Evolutionary conservation across 805 yeast species (phyloP), one percentile per base, ranked within the genome.

Genomic region (Candida insectorum): DNA sequence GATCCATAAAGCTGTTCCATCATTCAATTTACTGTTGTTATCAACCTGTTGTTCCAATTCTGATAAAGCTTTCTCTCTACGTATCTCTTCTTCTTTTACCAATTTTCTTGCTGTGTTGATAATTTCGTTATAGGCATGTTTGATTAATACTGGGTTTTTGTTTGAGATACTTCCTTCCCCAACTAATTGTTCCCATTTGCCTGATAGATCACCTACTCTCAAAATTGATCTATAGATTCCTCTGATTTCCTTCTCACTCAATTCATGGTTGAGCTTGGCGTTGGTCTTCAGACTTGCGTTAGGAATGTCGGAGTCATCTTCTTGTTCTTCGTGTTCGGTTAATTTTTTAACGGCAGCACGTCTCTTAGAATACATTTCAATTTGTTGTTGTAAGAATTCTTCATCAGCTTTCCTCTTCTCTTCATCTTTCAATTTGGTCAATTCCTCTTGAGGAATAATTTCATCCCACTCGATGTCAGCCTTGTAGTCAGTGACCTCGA

Each of bases 401-500:
- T 91, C 97, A 45, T 93, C 97, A 28, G 81, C 75, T 32, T 84
- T 74, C 55, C 79, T 82, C 69, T 83, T 81, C 55, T 93, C 98
- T 36, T 88, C 95, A 44, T 85, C 95, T 56, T 93, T 93, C 48
- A 93, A 71, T 55, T 84, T 86, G 40, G 79, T 73, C 43, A 94
- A 69, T 58, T 93, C 98, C 28, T 85, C 95, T 44, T 86, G 89
- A 0, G 99, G 99, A 50, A 93, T 93, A 48, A 93, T 93, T 58
- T 93, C 99, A 64, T 93, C 97, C 99, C 99, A 93, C 44, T 88
- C 94, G 41, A 91, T 88, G 58, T 91, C 96, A 1, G 98, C 97
- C 65, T 93, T 93, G 59, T 89, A 94, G 56, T 93, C 98, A 0
- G 99, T 93, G 33, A 93, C 98, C 61, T 93, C 98, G 57, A 93